phyloP scores from a whole-genome alignment of 768 basidiomycete species.

The Kwoniella dejecticola region DNA sequence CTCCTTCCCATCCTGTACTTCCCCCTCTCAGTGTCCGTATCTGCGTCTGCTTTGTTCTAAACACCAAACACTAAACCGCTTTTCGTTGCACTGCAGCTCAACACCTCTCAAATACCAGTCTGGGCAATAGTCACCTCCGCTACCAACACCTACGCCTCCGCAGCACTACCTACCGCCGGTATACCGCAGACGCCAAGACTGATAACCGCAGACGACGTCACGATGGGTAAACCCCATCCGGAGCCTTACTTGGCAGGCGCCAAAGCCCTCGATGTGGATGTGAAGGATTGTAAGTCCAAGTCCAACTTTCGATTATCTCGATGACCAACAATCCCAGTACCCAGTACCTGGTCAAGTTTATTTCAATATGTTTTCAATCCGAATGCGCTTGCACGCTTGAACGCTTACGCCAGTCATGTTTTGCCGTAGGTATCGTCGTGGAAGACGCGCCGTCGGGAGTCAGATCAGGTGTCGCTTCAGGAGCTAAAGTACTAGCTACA shows the following conservation, averaged over 20 bases:
- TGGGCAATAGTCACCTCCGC: slow-evolving; percentile 90
- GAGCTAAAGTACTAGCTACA: slow-evolving; percentile 74
- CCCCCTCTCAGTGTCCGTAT: slow-evolving; percentile 56
- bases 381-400: background rate
- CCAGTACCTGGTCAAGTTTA: background rate
- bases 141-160: slow-evolving; percentile 69
- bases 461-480: slow-evolving; percentile 72
- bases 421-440: slow-evolving; percentile 70
- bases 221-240: slow-evolving; percentile 80
- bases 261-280: slow-evolving; percentile 62
- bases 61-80: background rate
- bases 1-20: too few species aligned
- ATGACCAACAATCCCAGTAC: too few species aligned
- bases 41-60: too few species aligned
- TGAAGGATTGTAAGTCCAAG: slow-evolving; percentile 62
- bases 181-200: slow-evolving; percentile 66
- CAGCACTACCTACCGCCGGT: slow-evolving; percentile 67
- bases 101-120: slow-evolving; percentile 17
- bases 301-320: background rate
- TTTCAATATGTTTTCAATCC: background rate
- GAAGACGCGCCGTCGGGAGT: slow-evolving; percentile 81
- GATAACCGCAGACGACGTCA: slow-evolving; percentile 75
- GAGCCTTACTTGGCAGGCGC: slow-evolving; percentile 85
- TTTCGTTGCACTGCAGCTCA: slow-evolving; percentile 18
- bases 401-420: too few species aligned